Evolutionary conservation across 768 basidiomycete genomes (phyloP), one percentile per base, ranked within the genome.

Genomic region (Harrya chromipes): DNA sequence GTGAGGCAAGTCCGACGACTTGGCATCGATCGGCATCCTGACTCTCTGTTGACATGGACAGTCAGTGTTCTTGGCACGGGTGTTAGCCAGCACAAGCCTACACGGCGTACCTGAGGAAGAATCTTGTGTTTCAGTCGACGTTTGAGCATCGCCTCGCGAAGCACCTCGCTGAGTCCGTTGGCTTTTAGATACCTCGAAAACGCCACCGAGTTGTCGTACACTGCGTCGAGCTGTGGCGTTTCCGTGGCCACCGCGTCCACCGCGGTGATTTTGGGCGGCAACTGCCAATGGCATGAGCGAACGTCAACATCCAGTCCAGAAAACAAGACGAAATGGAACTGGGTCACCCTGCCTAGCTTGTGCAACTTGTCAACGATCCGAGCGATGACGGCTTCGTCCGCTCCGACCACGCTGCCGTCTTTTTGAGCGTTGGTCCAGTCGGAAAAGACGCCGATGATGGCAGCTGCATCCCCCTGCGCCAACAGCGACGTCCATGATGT

Each of bases 361-460:
- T 45, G 36, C 12, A 66, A 4, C 20, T 42, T 51, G 6, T 29
- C 49, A 16, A 68, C 17, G 41, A 62, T 45, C 10, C 43, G 42
- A n/a, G 50, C 52, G 16, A 54, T 23, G 12, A 43, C 16, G 1
- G 41, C 46, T 20, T 55, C 52, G 34, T 55, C 51, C 6, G 58
- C 64, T 26, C 49, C 50, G 11, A 23, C 35, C 14, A 52, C 50
- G 12, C 54, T 46, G 10, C 54, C 57, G 4, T 53, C 43, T 19
- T 41, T 51, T 21, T 55, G 54, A 3, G 13, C 1, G 13, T 23
- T 13, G 14, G 41, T 34, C 77, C 77, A 79, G 45, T 78, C 72
- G 60, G 74, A 67, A 41, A 72, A 76, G 34, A 71, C 70, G 1
- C 69, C 71, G 2, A 78, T n/a, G 14, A 79, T 62, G 0, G 68